Conservation (phyloP, 192 early-diverging fungal species). For the Coemansia sp. region DNA sequence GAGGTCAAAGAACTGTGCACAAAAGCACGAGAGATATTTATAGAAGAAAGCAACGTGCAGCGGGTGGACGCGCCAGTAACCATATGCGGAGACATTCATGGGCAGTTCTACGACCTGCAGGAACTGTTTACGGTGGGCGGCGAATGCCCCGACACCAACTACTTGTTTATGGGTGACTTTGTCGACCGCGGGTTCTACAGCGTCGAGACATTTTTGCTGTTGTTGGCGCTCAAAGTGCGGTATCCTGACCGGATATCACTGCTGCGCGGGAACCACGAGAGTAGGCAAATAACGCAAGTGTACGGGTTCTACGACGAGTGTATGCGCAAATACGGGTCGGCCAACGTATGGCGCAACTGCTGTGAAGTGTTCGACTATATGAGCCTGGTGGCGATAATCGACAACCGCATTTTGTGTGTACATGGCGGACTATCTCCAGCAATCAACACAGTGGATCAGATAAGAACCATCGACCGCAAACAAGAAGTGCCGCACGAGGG, state of each 20-base stretch:
- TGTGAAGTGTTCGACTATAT: slow-evolving; percentile 98
- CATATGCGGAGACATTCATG: slow-evolving; percentile 95
- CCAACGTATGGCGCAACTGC: slow-evolving; percentile 96
- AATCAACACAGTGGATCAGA: slow-evolving; percentile 93
- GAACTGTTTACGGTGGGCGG: slow-evolving; percentile 93
- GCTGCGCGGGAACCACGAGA: slow-evolving; percentile 93
- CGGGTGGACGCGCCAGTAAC: slow-evolving; percentile 95
- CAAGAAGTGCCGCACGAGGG: slow-evolving; percentile 98
- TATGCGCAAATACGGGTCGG: slow-evolving; percentile 92
- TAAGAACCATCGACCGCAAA: slow-evolving; percentile 89
- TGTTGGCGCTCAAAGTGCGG: slow-evolving; percentile 89
- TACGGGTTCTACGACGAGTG: slow-evolving; percentile 99
- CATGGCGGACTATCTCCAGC: slow-evolving; percentile 95
- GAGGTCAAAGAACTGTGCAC: slow-evolving; percentile 98
- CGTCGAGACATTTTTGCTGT: slow-evolving; percentile 95
- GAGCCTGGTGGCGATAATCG: slow-evolving; percentile 90
- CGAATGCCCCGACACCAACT: slow-evolving; percentile 95
- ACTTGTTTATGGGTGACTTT: slow-evolving; percentile 97
- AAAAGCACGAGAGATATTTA: slow-evolving; percentile 93
- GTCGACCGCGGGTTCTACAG: slow-evolving; percentile 95
- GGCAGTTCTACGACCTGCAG: slow-evolving; percentile 95
- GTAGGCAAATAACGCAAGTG: slow-evolving; percentile 94
- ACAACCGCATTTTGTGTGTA: slow-evolving; percentile 91
- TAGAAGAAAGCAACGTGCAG: slow-evolving; percentile 99
- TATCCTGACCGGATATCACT: slow-evolving; percentile 91